Conservation (phyloP, 1,284 basidiomycete species). For the Grifola frondosa region DNA sequence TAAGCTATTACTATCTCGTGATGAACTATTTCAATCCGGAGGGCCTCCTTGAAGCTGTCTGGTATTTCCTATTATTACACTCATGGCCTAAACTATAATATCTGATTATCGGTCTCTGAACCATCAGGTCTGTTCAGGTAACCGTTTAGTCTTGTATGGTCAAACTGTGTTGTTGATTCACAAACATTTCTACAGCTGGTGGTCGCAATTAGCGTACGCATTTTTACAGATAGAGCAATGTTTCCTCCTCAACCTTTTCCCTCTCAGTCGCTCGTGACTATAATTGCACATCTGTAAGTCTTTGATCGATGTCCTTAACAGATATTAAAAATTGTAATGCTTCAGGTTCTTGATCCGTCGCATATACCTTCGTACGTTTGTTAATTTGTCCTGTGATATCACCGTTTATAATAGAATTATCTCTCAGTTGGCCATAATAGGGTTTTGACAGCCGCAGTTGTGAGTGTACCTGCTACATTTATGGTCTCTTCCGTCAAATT, state of each 20-base stretch:
- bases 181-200: neutral
- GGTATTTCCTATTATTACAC: neutral
- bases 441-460: neutral
- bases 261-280: neutral
- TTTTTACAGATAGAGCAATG: conserved; percentile 1
- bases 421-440: conserved; percentile 3
- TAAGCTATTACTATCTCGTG: conserved; percentile 16
- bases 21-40: conserved; percentile 11
- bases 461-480: conserved; percentile 4
- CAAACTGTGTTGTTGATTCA: neutral
- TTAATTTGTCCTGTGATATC: neutral
- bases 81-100: no score
- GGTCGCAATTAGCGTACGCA: neutral
- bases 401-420: neutral
- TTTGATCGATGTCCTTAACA: neutral
- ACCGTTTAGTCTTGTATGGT: neutral
- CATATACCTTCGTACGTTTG: conserved; percentile 6
- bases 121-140: conserved; percentile 3
- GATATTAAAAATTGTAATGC: neutral
- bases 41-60: conserved; percentile 8
- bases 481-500: neutral
- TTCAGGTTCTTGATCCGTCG: conserved; percentile 10
- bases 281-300: conserved; percentile 1
- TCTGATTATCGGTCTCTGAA: neutral
- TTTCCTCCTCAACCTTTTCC: neutral